Percentiles rank a stretch among this genome's conserved stretches.
Conservation (phyloP, 495 filamentous ascomycete genomes). For the Podospora pseudopauciseta region DNA sequence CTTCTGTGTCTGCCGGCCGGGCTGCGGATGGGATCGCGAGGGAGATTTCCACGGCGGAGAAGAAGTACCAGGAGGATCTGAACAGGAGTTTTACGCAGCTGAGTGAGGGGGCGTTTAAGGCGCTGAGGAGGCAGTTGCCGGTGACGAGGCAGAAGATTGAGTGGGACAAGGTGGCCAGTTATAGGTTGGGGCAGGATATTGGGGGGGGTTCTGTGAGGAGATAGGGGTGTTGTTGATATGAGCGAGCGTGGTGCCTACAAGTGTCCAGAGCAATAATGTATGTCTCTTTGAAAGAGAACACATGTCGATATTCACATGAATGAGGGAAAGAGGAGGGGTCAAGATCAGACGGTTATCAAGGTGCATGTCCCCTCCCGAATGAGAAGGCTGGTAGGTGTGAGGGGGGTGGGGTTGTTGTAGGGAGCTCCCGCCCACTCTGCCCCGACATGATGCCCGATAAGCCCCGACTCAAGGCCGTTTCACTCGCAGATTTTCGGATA, state of each 20-base stretch:
- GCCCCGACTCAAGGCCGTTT: not conserved
- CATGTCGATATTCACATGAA: not conserved
- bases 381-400: conserved; percentile 5
- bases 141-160: conserved; percentile 98
- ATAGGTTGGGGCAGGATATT: conserved; percentile 75
- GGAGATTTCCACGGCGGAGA: conserved; percentile 74
- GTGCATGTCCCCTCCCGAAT: not conserved
- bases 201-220: conserved; percentile 51
- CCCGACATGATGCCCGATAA: not conserved
- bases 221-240: conserved; percentile 19
- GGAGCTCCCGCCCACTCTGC: not conserved
- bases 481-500: not conserved
- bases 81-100: conserved; percentile 83
- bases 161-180: conserved; percentile 98
- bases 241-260: not conserved
- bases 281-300: not conserved
- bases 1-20: conserved; percentile 60
- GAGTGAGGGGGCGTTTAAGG: conserved; percentile 93
- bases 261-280: not conserved
- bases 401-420: not conserved
- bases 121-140: conserved; percentile 84
- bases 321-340: not conserved
- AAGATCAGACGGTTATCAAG: not conserved
- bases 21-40: conserved; percentile 56
- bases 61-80: conserved; percentile 92